These are phyloP conservation scores for Mangifera indica DNA, from an alignment of 345 rosid genomes.

Conservation along the genomic window DNA sequence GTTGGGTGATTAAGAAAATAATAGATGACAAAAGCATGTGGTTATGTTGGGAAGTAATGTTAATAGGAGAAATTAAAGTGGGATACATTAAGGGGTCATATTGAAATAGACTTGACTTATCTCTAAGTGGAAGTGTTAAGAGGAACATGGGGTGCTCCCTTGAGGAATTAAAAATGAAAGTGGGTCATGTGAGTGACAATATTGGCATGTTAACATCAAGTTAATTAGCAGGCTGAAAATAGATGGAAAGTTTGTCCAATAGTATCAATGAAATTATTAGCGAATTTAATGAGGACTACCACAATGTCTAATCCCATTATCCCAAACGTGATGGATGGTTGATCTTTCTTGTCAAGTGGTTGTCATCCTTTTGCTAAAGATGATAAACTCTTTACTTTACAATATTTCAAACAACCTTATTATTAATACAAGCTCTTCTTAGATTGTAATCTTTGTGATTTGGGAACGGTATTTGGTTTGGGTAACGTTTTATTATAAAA, in stretches of 20 bases:
- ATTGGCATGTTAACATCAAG: conserved; percentile 34
- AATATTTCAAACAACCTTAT: conserved; percentile 32
- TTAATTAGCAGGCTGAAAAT: conserved; percentile 8
- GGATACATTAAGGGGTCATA: conserved; percentile 33
- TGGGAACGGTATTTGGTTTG: too few relatives aligned
- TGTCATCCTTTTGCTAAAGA: conserved; percentile 41
- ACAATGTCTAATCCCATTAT: conserved; percentile 55
- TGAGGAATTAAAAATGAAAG: neutral
- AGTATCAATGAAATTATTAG: conserved; percentile 32
- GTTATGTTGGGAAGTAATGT: conserved; percentile 31
- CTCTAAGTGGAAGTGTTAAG: neutral
- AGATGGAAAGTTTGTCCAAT: conserved; percentile 22
- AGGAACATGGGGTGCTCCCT: conserved; percentile 46
- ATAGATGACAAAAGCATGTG: conserved; percentile 46
- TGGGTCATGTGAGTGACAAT: conserved; percentile 22
- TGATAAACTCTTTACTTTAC: conserved; percentile 21
- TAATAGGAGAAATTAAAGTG: conserved; percentile 28
- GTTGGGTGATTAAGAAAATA: neutral
- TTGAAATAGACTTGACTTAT: conserved; percentile 28
- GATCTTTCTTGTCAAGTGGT: conserved; percentile 60
- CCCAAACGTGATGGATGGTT: conserved; percentile 34
- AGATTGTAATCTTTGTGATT: conserved; percentile 16
- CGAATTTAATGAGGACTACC: conserved; percentile 44
- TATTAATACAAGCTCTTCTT: conserved; percentile 28
- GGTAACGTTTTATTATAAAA: too few relatives aligned